Evolutionary conservation across 192 early-diverging fungal genomes (phyloP), one percentile per base, ranked within the genome.

Genomic region (Coemansia sp.): DNA sequence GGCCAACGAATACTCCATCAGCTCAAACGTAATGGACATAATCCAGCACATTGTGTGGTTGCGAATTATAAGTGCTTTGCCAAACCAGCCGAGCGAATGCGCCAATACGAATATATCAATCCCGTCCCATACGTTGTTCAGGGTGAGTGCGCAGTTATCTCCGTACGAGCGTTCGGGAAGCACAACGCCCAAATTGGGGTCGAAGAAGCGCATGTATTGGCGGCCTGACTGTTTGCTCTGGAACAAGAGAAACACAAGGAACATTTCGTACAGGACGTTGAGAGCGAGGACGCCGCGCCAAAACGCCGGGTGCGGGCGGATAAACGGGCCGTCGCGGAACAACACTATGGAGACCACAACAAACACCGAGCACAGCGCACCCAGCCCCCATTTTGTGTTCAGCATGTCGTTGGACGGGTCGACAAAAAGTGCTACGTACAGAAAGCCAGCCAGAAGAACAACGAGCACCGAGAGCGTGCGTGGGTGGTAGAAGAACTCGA

Each of bases 21-120:
- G 80, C 76, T 98, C 96, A 80, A 98, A 98, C 74, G 93, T 87
- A 52, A 98, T 72, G 0, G 93, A 95, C 55, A 96, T 69, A 50
- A 98, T 94, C 96, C 96, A 98, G 77, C 94, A 96, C 73, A 96
- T 90, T 63, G 90, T 95, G 73, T 91, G 89, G 77, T 98, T 95
- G 38, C 96, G 89, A 52, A 98, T 74, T 52, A 98, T 92, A 23
- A 98, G 73, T 6, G 94, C 89, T 78, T 96, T 96, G 58, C 86
- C 89, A 65, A 92, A 95, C 96, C 96, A 98, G 20, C 96, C 96
- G 27, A 95, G 58, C 32, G 91, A 84, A 78, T 98, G 96, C 3
- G 94, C 94, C 58, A 95, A 35, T 22, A 96, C 94, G 78, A 98
- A 98, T 27, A 94, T 88, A 73, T 98, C 96, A 56, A 96, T 84